A percentile compares a stretch with the other conserved stretches of the same genome.
These are phyloP conservation scores for Mycena rebaudengoi DNA, from an alignment of 768 basidiomycete genomes.

Conservation along the genomic window DNA sequence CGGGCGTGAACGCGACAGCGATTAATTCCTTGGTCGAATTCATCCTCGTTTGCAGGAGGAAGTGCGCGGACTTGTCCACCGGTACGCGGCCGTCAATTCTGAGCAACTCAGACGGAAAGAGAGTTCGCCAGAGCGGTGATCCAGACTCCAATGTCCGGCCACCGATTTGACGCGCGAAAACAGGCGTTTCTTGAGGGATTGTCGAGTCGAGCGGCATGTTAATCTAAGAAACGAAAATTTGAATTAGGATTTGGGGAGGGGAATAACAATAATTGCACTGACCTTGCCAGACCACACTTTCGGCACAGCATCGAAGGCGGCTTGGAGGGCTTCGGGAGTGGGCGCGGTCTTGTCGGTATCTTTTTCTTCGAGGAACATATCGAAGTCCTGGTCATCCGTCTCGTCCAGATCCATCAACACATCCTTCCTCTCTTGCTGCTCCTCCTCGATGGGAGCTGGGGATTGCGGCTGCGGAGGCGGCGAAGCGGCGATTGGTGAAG, in stretches of 20 bases:
- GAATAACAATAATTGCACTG: conserved; percentile 35
- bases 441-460: conserved; percentile 35
- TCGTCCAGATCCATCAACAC: conserved; percentile 57
- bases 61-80: conserved; percentile 77
- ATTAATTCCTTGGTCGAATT: conserved; percentile 82
- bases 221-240: conserved; percentile 53
- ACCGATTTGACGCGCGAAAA: conserved; percentile 81
- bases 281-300: conserved; percentile 83
- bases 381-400: conserved; percentile 84
- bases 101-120: conserved; percentile 77
- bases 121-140: conserved; percentile 74
- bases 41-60: conserved; percentile 80
- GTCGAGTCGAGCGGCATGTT: conserved; percentile 83
- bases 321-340: conserved; percentile 52
- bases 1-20: conserved; percentile 76
- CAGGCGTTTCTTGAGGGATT: conserved; percentile 69
- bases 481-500: conserved; percentile 23
- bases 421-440: conserved; percentile 45
- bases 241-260: not conserved
- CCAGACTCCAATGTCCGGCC: conserved; percentile 67
- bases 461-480: conserved; percentile 33
- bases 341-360: conserved; percentile 51
- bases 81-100: conserved; percentile 88
- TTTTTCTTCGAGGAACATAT: conserved; percentile 82
- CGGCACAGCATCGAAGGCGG: conserved; percentile 62